Base-by-base conservation (phyloP, 176 grass and related monocot species). In the Juncus effusus region DNA sequence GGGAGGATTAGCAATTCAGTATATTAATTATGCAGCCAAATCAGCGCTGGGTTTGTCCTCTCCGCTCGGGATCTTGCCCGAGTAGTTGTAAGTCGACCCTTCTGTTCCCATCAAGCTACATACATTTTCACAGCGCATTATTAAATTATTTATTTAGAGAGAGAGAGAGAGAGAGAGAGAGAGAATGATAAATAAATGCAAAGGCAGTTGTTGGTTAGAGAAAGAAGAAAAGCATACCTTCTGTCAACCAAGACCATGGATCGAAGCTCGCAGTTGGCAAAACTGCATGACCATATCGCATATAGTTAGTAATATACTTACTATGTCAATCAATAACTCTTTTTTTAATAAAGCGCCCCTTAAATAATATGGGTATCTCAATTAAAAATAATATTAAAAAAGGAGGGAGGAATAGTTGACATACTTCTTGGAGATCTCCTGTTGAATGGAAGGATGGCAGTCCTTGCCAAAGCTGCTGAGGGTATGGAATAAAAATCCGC, bases 261-360 rank as follows among this genome's bases (percentile, higher is more conserved):
- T n/a, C 85, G 79, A 3, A 94, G 85, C 60, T 89, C 90, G 62
- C 90, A 94, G 40, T 94, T 89, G 9, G 56, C 69, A 47, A 94
- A 89, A 65, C 85, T 94, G 68, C 6, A 69, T 37, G 2, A 36
- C 62, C 76, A 40, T 1, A 28, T 28, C 19, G 19, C 19, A 28
- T 28, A 28, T 28, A 28, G 19, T 28, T 28, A 28, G 19, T 28
- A 28, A 14, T 70, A 38, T 8, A 5, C 4, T 47, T 47, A 47
- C 44, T 47, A 47, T 47, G 44, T 47, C 9, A 47, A 9, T 47
- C 19, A 28, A 28, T 28, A 28, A 28, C 19, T 28, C 19, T 28
- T 28, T 28, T 28, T 28, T 28, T 28, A 28, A 28, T 28, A 28
- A 28, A 28, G 19, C 19, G 1, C 19, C 19, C 19, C 19, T 28